phyloP scores from a whole-genome alignment of 2,329 filamentous ascomycete genomes.

The Xylaria sp. region DNA sequence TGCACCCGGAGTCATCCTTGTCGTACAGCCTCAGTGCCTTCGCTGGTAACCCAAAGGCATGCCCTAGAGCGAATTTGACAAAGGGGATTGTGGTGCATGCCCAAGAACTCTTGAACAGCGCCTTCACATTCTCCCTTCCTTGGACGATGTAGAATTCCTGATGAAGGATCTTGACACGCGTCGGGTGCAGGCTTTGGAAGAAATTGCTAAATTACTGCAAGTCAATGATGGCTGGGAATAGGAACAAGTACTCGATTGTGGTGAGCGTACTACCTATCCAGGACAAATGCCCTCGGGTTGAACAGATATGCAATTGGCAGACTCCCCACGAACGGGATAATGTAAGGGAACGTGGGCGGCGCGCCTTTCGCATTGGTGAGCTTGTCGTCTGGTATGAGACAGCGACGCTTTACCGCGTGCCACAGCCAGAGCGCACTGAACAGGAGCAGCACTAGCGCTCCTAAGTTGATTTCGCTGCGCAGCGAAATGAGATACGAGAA shows the following conservation, averaged over 20 bases:
- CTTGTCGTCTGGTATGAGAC: constrained; percentile 22
- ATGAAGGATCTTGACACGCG: constrained; percentile 42
- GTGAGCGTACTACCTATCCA: constrained; percentile 38
- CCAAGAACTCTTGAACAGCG: constrained; percentile 44
- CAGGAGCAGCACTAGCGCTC: constrained; percentile 35
- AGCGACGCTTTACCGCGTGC: constrained; percentile 29
- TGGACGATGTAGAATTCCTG: constrained; percentile 44
- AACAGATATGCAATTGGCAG: constrained; percentile 43
- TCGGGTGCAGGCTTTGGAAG: constrained; percentile 41
- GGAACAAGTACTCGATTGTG: too few relatives aligned
- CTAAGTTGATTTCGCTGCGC: constrained; percentile 23
- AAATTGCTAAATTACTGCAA: constrained; percentile 42
- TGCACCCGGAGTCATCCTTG: constrained; percentile 45
- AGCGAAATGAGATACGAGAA: not conserved
- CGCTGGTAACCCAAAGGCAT: constrained; percentile 45
- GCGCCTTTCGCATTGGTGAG: constrained; percentile 22
- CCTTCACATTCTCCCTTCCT: constrained; percentile 43
- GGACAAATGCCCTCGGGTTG: constrained; percentile 41
- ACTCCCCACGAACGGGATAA: constrained; percentile 43
- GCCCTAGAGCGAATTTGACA: constrained; percentile 47
- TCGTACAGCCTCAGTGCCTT: constrained; percentile 44
- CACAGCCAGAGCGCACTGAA: constrained; percentile 35
- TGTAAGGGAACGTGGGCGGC: constrained; percentile 42
- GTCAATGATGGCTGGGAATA: not conserved
- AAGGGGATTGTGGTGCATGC: constrained; percentile 46